Evolutionary conservation across 108 stramenopile genomes (phyloP), one percentile per base, ranked within the genome.

Genomic region (Heterococcus sp.): DNA sequence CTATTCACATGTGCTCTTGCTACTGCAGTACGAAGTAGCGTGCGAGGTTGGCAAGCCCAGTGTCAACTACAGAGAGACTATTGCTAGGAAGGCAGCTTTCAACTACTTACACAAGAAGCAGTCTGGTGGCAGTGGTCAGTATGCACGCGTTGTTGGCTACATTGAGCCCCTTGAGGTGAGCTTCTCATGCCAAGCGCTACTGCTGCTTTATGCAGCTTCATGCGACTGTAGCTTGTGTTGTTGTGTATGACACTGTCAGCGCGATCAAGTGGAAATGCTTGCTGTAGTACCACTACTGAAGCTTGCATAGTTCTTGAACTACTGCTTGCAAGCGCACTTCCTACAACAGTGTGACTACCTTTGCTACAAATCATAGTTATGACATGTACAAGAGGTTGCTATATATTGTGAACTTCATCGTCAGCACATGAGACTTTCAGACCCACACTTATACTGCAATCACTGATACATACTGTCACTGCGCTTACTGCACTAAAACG

Each of bases 61-160:
- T 74, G 98, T 99, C 27, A 98, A 95, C 83, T 99, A 99, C 92
- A 94, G 97, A 76, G 98, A 99, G 85, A 96, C 97, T 1, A 94
- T 99, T 84, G 89, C 86, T 68, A 75, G 79, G 30, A 89, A 87
- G 71, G 89, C 83, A 28, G 75, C 89, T 40, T 99, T 97, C 87
- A 94, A 96, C 84, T 96, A 92, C 89, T 85, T 97, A 35, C 98
- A 99, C 92, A 99, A 99, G 91, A 99, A 99, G 78, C 98, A 99
- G 89, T 92, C 95, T 8, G 98, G 98, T 72, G 98, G 98, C 66
- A 69, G 93, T 34, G 98, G 98, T 38, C 98, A 99, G 86, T 99
- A 93, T 77, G 98, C 96, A 31, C 75, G 93, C 63, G 96, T 99
- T 8, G 90, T 94, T 67, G 98, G 98, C 35, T 96, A 92, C 86